Conservation (phyloP, 495 filamentous ascomycete species). For the Pyrenula aspistea region DNA sequence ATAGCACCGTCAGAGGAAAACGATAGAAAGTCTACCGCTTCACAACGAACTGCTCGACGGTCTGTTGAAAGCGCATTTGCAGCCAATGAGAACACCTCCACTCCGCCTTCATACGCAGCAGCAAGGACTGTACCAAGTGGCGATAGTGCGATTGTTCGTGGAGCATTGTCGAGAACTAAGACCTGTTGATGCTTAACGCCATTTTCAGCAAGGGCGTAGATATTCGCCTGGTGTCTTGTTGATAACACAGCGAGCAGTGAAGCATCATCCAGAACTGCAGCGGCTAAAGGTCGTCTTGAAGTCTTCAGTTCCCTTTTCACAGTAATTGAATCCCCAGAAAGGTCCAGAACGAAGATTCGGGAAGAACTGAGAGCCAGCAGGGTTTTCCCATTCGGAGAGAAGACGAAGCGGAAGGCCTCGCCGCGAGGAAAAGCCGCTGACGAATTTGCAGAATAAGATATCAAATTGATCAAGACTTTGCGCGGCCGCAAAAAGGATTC, state of each 20-base stretch:
- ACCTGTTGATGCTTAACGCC: constrained; percentile 55
- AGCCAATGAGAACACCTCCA: constrained; percentile 72
- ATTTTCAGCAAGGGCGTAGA: constrained; percentile 55
- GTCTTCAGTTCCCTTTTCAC: constrained; percentile 75
- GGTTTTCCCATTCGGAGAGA: constrained; percentile 61
- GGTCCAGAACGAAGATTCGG: constrained; percentile 67
- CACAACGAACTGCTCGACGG: constrained; percentile 69
- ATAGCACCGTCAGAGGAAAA: constrained; percentile 80
- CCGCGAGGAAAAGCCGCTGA: constrained; percentile 70
- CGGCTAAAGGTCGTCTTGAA: constrained; percentile 59
- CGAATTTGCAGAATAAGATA: constrained; percentile 75
- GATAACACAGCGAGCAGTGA: constrained; percentile 67
- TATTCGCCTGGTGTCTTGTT: constrained; percentile 66
- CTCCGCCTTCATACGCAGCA: constrained; percentile 74
- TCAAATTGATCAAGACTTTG: constrained; percentile 58
- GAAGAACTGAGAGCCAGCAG: constrained; percentile 78
- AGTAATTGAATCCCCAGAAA: constrained; percentile 37
- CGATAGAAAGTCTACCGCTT: constrained; percentile 60
- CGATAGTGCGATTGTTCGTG: constrained; percentile 66
- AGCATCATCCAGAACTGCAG: constrained; percentile 71
- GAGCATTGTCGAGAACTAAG: constrained; percentile 63
- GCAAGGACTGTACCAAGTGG: constrained; percentile 73
- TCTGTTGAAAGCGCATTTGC: constrained; percentile 51
- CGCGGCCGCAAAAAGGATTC: constrained; percentile 62
- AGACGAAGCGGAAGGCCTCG: constrained; percentile 73